A percentile compares a stretch with the other conserved stretches of the same genome.
Evolutionary conservation across 148 eudicot genomes (phyloP).

Genomic region (Drosera capensis): DNA sequence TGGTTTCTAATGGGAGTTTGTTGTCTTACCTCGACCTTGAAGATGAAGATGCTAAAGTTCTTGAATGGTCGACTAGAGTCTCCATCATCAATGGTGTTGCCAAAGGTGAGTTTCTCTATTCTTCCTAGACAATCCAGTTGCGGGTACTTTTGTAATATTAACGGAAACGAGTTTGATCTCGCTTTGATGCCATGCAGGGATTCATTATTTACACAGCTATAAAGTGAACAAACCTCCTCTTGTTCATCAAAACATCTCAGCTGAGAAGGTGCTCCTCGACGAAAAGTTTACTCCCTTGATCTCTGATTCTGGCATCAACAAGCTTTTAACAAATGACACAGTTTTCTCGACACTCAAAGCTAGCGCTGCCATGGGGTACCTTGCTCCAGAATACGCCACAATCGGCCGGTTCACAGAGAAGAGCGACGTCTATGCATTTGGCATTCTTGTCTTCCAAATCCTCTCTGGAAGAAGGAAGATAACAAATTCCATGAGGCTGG

Average conservation of each 20-base stretch:
- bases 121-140: background rate
- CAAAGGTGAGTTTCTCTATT: conserved; percentile 3
- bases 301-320: background rate
- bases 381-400: background rate
- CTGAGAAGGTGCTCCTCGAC: background rate
- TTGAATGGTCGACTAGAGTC: conserved; percentile 45
- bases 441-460: background rate
- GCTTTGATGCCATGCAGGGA: background rate
- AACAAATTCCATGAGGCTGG: background rate
- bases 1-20: conserved; percentile 55
- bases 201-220: background rate
- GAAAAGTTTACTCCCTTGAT: background rate
- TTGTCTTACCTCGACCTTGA: conserved; percentile 46
- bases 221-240: background rate
- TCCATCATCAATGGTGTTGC: conserved; percentile 55
- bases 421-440: background rate
- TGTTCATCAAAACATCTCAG: background rate
- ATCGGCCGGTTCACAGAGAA: background rate
- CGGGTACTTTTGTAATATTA: no score
- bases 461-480: background rate
- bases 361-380: background rate
- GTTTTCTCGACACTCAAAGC: background rate
- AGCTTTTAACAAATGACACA: background rate
- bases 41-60: conserved; percentile 26
- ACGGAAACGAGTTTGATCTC: no score